Percentiles rank a stretch among this genome's conserved stretches.
Conservation (phyloP, 192 early-diverging fungal species). For the Linderina pennispora region DNA sequence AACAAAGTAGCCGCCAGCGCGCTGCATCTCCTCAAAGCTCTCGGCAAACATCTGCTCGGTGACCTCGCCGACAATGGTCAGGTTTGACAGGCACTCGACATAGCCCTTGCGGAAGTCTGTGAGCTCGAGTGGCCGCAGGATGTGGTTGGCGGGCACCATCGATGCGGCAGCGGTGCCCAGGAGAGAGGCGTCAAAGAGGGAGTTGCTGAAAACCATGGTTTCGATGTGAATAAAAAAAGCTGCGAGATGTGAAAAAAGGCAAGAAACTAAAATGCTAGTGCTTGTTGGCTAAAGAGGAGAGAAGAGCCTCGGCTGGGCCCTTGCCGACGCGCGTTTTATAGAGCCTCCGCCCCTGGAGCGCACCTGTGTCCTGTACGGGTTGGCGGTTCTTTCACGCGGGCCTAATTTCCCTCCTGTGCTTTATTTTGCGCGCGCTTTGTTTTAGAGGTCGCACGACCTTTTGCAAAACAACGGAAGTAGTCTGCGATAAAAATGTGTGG, state of each 20-base stretch:
- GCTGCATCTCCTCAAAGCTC: slow-evolving; percentile 70
- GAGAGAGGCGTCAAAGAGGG: slow-evolving; percentile 42
- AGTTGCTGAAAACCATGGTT: slow-evolving; percentile 33
- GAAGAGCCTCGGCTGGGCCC: too few species aligned
- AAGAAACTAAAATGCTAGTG: slow-evolving; percentile 1
- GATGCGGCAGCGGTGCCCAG: slow-evolving; percentile 62
- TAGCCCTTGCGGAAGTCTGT: slow-evolving; percentile 77
- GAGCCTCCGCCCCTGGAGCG: too few species aligned
- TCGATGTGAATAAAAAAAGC: background rate
- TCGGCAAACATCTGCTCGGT: slow-evolving; percentile 67
- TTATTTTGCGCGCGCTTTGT: too few species aligned
- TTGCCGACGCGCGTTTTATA: too few species aligned
- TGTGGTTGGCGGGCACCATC: slow-evolving; percentile 59
- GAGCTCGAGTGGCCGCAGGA: slow-evolving; percentile 67
- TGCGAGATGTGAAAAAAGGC: background rate
- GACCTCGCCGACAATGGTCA: slow-evolving; percentile 74
- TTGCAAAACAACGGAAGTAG: too few species aligned
- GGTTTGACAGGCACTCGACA: slow-evolving; percentile 60
- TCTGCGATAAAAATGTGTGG: too few species aligned
- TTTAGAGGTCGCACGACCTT: too few species aligned
- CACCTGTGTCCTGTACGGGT: too few species aligned
- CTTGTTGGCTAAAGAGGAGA: background rate
- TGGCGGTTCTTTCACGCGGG: too few species aligned
- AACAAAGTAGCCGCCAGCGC: slow-evolving; percentile 61
- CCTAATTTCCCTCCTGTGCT: too few species aligned